Base-by-base conservation (phyloP, 768 basidiomycete genomes). In the Gyrodon lividus region DNA sequence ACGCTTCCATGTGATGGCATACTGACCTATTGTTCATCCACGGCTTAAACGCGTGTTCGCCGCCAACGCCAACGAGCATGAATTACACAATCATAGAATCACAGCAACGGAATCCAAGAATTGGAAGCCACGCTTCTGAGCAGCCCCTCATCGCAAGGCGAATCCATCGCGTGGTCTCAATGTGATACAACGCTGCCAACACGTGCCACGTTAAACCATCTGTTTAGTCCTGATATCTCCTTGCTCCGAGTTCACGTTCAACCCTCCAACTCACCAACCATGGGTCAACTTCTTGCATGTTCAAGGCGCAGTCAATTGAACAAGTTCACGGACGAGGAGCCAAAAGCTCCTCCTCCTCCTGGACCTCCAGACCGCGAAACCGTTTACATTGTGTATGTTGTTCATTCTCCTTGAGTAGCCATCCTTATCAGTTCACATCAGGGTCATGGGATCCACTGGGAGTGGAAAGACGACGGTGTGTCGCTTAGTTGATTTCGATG, bases 391-490 rank as follows among this genome's bases (percentile, higher is more conserved):
- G 54, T 46, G 66, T 67, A 64, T 19, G 66, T 67, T 45, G 9
- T 39, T 35, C 7, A 16, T 43, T 23, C 31, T 22, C 35, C 26
- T 34, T 51, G n/a, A 42, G 17, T 41, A 34, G 12, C 0, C 24
- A 13, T 57, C 35, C 66, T 66, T 66, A 67, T 68, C 65, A 51
- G 48, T 56, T 44, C 52, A 47, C 55, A 46, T 59, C 56, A 67
- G 66, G 13, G 62, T 67, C 51, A 69, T 69, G 68, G 68, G 68
- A n/a, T 58, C 62, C 33, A 69, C 68, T 46, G 68, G 68, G 6
- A 70, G 62, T n/a, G 68, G 68, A 24, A 69, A 69, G 60, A 70
- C 68, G 38, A 70, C 68, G 44, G 68, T 69, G 1, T 6, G 64
- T 64, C 52, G 42, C 38, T 23, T n/a, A 16, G 13, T 44, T 22